Base-by-base conservation (phyloP, 805 yeast species). In the Wickerhamiella kazuoi region DNA sequence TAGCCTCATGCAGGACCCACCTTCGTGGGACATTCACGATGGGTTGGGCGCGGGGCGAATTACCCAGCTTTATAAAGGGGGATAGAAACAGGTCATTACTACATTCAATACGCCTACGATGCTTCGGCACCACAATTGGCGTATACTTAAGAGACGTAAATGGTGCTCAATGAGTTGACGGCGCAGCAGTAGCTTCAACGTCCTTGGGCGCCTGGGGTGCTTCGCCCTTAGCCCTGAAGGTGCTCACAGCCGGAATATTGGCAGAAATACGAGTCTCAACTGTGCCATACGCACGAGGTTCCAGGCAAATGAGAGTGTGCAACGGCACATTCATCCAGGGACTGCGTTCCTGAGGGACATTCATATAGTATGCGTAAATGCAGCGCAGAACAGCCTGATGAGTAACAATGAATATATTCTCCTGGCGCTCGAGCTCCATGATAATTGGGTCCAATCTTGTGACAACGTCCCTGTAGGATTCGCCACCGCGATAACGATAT, bases 271-370 rank as follows among this genome's bases (percentile, higher is more conserved):
- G 69, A 16, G 87, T 79, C 15, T 86, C 97, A 33, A 76, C 61
- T 0, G 98, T 86, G 37, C 76, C 77, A 53, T 82, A 86, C 0
- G 98, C 95, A 41, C 93, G 69, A n/a, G 96, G 95, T 56, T 90
- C 97, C 46, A 90, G 65, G 54, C 83, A 79, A 52, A 90, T 90
- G 56, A 90, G 63, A 0, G 98, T 90, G 55, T 90, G 99, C 50
- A 90, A 64, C 4, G 99, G 99, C 43, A 90, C 93, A 30, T 93
- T 82, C 94, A 90, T 84, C 98, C 98, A 90, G 4, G 99, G 99
- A 42, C 86, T 73, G 57, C 83, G 87, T 51, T 87, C 95, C 57
- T 87, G 97, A 3, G 96, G 95, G 16, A 90, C 93, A 55, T 90
- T 87, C 97, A 90, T 90, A 55, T 86, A 90, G 59, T 90, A 90